phyloP scores from a whole-genome alignment of 2,329 filamentous ascomycete genomes.

The Fusarium sp. region DNA sequence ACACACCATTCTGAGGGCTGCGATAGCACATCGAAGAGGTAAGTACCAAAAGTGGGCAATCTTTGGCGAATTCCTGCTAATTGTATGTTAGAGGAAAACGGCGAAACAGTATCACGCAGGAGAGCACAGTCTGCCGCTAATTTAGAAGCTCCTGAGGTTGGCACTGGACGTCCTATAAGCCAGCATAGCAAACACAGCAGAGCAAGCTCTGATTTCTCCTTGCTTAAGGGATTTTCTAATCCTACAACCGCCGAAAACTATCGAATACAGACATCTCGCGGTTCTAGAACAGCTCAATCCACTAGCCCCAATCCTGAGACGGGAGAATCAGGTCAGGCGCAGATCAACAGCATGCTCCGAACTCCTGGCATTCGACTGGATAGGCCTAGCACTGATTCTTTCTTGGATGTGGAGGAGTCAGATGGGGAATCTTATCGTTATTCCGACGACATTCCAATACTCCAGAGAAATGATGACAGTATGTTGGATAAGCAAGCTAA shows the following conservation, averaged over 20 bases:
- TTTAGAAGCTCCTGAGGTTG: conserved; percentile 67
- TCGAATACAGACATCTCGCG: conserved; percentile 51
- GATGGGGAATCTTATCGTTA: conserved; percentile 75
- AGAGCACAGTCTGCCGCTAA: conserved; percentile 73
- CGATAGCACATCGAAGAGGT: conserved; percentile 78
- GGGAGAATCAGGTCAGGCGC: conserved; percentile 48
- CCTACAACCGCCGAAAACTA: conserved; percentile 59
- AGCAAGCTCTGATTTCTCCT: conserved; percentile 78
- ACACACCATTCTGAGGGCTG: conserved; percentile 78
- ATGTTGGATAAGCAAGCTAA: conserved; percentile 66
- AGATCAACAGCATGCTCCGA: conserved; percentile 64
- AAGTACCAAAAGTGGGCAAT: conserved; percentile 20
- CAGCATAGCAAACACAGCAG: conserved; percentile 76
- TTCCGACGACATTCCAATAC: conserved; percentile 75
- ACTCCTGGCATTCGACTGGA: conserved; percentile 67
- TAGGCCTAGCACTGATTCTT: conserved; percentile 64
- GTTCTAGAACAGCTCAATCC: conserved; percentile 49
- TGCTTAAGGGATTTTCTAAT: conserved; percentile 66
- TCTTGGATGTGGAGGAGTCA: conserved; percentile 78
- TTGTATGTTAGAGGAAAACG: conserved; percentile 54
- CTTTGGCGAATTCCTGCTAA: neutral
- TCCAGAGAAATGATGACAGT: conserved; percentile 75
- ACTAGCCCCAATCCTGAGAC: conserved; percentile 33
- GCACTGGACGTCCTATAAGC: conserved; percentile 66
- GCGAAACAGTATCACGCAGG: conserved; percentile 63